Conservation (phyloP, 1,284 basidiomycete genomes). For the Pterula multifida region DNA sequence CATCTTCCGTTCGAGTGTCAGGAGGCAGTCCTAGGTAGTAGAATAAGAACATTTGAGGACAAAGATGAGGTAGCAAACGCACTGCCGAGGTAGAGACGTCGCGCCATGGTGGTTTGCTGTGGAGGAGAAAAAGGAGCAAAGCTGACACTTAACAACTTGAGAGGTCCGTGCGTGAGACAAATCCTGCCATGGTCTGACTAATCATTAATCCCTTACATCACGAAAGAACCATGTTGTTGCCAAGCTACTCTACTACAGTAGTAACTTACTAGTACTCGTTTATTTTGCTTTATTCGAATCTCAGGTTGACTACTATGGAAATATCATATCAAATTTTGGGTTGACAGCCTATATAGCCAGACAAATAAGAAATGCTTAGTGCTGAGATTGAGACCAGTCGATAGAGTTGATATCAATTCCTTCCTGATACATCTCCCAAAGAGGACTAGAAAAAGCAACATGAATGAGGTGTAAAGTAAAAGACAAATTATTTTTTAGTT, state of each 20-base stretch:
- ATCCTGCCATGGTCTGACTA: background rate
- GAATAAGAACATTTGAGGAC: slow-evolving; percentile 7
- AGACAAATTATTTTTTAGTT: background rate
- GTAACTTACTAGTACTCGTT: too few relatives aligned
- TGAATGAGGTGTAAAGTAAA: slow-evolving; percentile 7
- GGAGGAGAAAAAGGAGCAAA: too few relatives aligned
- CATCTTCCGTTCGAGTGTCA: slow-evolving; percentile 69
- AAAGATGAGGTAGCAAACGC: slow-evolving; percentile 18
- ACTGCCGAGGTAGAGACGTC: slow-evolving; percentile 79
- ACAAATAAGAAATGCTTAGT: too few relatives aligned
- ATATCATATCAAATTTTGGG: slow-evolving; percentile 17
- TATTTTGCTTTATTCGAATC: too few relatives aligned
- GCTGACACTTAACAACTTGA: slow-evolving; percentile 1
- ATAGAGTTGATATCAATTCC: slow-evolving; percentile 92
- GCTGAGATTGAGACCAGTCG: slow-evolving; percentile 73
- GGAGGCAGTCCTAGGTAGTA: slow-evolving; percentile 52
- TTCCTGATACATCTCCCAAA: slow-evolving; percentile 99
- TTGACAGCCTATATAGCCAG: too few relatives aligned
- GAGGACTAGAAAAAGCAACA: slow-evolving; percentile 38
- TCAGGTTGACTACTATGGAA: slow-evolving; percentile 10
- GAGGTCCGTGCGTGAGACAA: background rate
- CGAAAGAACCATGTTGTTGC: too few relatives aligned
- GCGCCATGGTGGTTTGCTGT: slow-evolving; percentile 49
- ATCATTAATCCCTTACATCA: too few relatives aligned
- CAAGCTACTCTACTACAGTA: too few relatives aligned